phyloP scores from a whole-genome alignment of 2,329 filamentous ascomycete species.

The Celoporthe dispersa region DNA sequence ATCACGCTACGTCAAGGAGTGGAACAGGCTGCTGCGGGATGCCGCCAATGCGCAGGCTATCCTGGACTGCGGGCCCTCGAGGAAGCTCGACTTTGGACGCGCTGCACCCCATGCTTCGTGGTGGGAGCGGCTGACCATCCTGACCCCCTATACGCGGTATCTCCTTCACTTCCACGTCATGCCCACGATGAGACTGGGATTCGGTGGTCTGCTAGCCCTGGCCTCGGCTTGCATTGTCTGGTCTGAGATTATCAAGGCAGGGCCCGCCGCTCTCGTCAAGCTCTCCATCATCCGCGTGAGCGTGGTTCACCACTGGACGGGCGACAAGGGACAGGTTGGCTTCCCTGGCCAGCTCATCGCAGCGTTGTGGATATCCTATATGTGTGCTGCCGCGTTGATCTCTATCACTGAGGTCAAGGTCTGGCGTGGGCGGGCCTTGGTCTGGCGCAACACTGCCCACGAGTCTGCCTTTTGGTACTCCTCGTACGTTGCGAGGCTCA shows the following conservation, averaged over 20 bases:
- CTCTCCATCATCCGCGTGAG: conserved; percentile 71
- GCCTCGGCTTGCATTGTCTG: conserved; percentile 87
- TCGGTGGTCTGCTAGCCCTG: conserved; percentile 70
- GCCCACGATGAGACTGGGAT: conserved; percentile 66
- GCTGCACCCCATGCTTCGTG: conserved; percentile 59
- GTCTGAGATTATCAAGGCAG: conserved; percentile 90
- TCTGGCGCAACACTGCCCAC: conserved; percentile 86
- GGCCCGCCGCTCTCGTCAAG: conserved; percentile 60
- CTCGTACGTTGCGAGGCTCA: conserved; percentile 88
- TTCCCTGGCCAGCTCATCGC: conserved; percentile 86
- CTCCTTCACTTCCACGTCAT: conserved; percentile 74
- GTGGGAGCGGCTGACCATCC: conserved; percentile 59
- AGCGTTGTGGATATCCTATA: conserved; percentile 90
- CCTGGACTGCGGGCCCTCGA: conserved; percentile 80
- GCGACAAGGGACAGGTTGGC: conserved; percentile 74
- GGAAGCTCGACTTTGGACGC: conserved; percentile 75
- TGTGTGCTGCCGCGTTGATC: conserved; percentile 87
- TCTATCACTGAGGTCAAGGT: conserved; percentile 93
- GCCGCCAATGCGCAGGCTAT: conserved; percentile 79
- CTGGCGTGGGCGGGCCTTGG: conserved; percentile 94
- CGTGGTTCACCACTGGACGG: conserved; percentile 76
- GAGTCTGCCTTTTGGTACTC: conserved; percentile 97
- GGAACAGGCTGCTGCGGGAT: conserved; percentile 76
- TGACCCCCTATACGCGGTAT: conserved; percentile 84
- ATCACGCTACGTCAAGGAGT: conserved; percentile 82